These are phyloP conservation scores for Geranium brycei DNA, from an alignment of 345 rosid genomes.

Conservation along the genomic window DNA sequence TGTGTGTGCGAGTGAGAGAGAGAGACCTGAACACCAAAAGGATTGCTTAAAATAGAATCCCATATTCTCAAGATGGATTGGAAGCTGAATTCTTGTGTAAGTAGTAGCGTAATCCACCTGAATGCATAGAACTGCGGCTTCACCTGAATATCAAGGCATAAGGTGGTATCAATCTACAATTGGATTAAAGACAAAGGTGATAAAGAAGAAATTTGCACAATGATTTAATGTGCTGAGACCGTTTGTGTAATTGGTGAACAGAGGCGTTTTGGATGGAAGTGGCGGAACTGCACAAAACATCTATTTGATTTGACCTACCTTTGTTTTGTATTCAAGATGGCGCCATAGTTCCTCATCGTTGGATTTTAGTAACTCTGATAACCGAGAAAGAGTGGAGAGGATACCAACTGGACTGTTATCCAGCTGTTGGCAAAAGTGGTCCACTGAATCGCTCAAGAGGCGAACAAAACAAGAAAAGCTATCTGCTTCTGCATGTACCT, in stretches of 20 bases:
- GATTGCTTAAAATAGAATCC: conserved; percentile 62
- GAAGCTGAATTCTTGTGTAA: conserved; percentile 59
- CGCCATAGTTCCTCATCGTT: conserved; percentile 60
- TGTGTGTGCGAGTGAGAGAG: not conserved
- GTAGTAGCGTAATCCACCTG: conserved; percentile 60
- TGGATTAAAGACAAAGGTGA: no score
- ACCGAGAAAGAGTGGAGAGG: conserved; percentile 46
- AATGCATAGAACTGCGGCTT: conserved; percentile 59
- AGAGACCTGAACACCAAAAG: conserved; percentile 46
- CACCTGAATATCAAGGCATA: conserved; percentile 29
- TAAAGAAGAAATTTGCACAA: not conserved
- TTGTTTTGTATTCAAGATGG: conserved; percentile 46
- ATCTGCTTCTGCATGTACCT: conserved; percentile 61
- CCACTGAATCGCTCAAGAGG: conserved; percentile 53
- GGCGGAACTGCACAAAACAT: no score
- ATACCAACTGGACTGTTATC: conserved; percentile 63
- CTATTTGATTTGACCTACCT: conserved; percentile 21
- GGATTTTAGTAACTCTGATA: conserved; percentile 42
- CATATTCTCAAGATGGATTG: conserved; percentile 55
- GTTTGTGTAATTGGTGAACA: not conserved
- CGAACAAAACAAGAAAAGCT: conserved; percentile 53
- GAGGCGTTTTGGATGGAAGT: no score
- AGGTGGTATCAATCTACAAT: not conserved
- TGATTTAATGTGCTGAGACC: not conserved
- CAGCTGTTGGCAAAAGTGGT: conserved; percentile 58